Evolutionary conservation across 2,329 filamentous ascomycete species (phyloP).

Genomic region (Scedosporium apiospermum): DNA sequence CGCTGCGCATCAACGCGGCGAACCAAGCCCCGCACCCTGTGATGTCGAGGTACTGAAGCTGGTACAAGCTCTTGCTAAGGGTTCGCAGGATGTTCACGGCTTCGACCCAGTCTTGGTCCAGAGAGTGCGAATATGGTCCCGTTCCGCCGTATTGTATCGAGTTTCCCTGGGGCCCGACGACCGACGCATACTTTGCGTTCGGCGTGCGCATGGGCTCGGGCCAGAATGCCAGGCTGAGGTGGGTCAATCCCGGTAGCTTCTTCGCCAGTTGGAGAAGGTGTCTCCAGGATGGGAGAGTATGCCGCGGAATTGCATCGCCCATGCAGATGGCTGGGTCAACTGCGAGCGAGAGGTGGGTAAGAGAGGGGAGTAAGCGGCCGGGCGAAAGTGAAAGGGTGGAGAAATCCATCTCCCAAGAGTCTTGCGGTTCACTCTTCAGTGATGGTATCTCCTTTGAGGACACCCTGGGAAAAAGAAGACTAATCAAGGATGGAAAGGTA

Average conservation of each 20-base stretch:
- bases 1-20: constrained; percentile 29
- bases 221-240: constrained; percentile 54
- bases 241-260: constrained; percentile 45
- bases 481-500: not conserved
- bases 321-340: constrained; percentile 23
- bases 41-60: constrained; percentile 51
- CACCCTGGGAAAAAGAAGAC: constrained; percentile 1
- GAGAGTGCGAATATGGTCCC: constrained; percentile 45
- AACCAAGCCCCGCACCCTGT: constrained; percentile 51
- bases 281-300: constrained; percentile 41
- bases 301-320: constrained; percentile 8
- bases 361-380: constrained; percentile 38
- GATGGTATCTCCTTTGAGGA: not conserved
- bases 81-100: constrained; percentile 45
- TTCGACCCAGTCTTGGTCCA: constrained; percentile 52
- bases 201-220: constrained; percentile 49
- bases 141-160: constrained; percentile 44
- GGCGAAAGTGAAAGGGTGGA: constrained; percentile 16
- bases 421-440: constrained; percentile 19
- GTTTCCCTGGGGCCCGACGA: constrained; percentile 33
- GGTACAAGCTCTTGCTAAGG: constrained; percentile 44
- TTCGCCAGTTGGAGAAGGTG: constrained; percentile 45
- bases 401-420: constrained; percentile 40
- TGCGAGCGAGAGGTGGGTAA: constrained; percentile 53
- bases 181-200: constrained; percentile 37